These are phyloP conservation scores for Elongisporangium prolatum DNA, from an alignment of 352 stramenopile species.

Conservation along the genomic window DNA sequence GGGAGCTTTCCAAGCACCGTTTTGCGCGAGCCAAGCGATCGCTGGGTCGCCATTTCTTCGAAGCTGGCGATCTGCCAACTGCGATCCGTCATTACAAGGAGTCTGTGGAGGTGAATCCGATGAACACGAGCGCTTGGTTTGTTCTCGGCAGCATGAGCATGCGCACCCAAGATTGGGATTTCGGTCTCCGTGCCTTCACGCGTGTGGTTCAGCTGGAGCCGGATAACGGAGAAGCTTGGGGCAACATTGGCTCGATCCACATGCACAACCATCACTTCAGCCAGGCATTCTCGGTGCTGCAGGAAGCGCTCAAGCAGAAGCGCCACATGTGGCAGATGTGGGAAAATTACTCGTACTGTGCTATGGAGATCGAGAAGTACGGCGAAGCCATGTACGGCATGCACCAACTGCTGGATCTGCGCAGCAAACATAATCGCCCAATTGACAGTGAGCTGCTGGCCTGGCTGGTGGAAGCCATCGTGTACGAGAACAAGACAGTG, in stretches of 20 bases:
- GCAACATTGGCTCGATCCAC: constrained; percentile 94
- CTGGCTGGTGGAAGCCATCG: constrained; percentile 77
- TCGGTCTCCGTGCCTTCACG: constrained; percentile 87
- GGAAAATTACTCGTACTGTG: constrained; percentile 87
- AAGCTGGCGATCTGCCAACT: constrained; percentile 74
- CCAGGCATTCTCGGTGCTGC: constrained; percentile 78
- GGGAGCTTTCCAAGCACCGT: constrained; percentile 87
- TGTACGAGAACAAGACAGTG: constrained; percentile 48
- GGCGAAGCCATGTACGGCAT: constrained; percentile 82
- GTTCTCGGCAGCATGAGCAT: constrained; percentile 90
- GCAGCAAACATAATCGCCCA: constrained; percentile 72
- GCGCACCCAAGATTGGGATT: constrained; percentile 82
- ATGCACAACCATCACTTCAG: constrained; percentile 73
- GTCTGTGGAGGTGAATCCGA: constrained; percentile 84
- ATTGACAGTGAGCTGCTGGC: constrained; percentile 75
- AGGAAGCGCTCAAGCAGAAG: constrained; percentile 88
- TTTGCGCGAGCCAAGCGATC: constrained; percentile 91
- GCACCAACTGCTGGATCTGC: constrained; percentile 78
- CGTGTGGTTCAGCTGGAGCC: constrained; percentile 93
- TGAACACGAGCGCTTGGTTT: constrained; percentile 92
- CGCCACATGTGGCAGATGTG: constrained; percentile 91
- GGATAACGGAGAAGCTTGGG: constrained; percentile 93
- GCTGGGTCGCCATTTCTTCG: constrained; percentile 87
- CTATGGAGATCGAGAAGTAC: constrained; percentile 68
- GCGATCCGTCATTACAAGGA: constrained; percentile 81